A percentile compares a stretch with the other conserved stretches of the same genome.
phyloP scores from a whole-genome alignment of 306 rosid genomes.

The Vicia faba region DNA sequence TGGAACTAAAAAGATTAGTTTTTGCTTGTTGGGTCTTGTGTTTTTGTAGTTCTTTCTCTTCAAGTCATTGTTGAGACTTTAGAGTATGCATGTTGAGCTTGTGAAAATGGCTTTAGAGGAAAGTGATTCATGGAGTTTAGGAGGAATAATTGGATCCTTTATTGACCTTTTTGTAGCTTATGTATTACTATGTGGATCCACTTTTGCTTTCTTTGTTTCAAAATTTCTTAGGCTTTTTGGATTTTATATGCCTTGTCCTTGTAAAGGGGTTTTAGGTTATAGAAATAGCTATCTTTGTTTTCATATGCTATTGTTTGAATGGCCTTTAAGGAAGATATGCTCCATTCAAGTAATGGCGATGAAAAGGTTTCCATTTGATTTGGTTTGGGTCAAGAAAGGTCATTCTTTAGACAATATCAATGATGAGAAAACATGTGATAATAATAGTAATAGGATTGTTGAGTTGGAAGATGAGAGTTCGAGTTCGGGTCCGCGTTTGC shows the following conservation, averaged over 20 bases:
- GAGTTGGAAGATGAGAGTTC: slow-evolving; percentile 59
- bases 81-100: slow-evolving; percentile 28
- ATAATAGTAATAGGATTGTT: slow-evolving; percentile 35
- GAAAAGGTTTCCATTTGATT: slow-evolving; percentile 70
- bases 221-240: slow-evolving; percentile 53
- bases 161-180: slow-evolving; percentile 69
- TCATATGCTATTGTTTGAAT: slow-evolving; percentile 51
- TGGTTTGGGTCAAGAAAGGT: slow-evolving; percentile 46
- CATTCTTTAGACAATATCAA: slow-evolving; percentile 31
- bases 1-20: slow-evolving; percentile 18
- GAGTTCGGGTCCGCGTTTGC: slow-evolving; percentile 44
- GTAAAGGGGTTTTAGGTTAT: slow-evolving; percentile 71
- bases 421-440: slow-evolving; percentile 37
- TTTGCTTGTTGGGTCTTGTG: slow-evolving; percentile 38
- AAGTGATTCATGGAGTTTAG: slow-evolving; percentile 72
- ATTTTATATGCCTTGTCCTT: slow-evolving; percentile 71
- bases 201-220: slow-evolving; percentile 54
- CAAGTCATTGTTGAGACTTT: slow-evolving; percentile 30
- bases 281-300: slow-evolving; percentile 56
- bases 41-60: neutral
- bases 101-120: slow-evolving; percentile 59
- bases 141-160: slow-evolving; percentile 65
- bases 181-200: slow-evolving; percentile 66
- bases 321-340: slow-evolving; percentile 60
- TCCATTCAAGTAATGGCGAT: slow-evolving; percentile 50